Conservation (phyloP, 305 asterid genomes). For the Fraxinus floribunda region DNA sequence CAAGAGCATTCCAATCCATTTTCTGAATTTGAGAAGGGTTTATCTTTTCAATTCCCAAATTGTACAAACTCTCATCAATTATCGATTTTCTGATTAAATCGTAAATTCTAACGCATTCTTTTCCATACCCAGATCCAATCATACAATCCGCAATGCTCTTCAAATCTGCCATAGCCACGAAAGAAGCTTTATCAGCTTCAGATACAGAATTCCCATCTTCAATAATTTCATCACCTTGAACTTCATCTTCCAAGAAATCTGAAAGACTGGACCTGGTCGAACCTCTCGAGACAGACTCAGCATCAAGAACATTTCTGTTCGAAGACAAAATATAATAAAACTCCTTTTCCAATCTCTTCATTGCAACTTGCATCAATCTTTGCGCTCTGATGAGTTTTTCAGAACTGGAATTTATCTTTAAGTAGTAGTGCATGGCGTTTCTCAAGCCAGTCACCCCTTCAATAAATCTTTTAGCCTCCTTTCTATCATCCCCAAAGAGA, state of each 20-base stretch:
- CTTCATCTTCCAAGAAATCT: conserved; percentile 44
- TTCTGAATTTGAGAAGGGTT: conserved; percentile 54
- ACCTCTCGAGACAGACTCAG: conserved; percentile 41
- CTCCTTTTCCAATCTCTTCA: conserved; percentile 62
- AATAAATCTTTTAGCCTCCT: conserved; percentile 43
- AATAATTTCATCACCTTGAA: conserved; percentile 41
- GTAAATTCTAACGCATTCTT: conserved; percentile 44
- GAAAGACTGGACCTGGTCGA: conserved; percentile 37
- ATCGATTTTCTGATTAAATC: conserved; percentile 32
- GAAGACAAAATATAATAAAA: conserved; percentile 43
- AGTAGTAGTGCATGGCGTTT: conserved; percentile 52
- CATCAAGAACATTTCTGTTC: conserved; percentile 42
- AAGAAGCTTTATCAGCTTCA: conserved; percentile 23
- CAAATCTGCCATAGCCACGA: conserved; percentile 42
- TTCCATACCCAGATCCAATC: conserved; percentile 65
- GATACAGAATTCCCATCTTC: conserved; percentile 15
- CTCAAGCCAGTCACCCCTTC: conserved; percentile 45
- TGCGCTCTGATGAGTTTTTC: conserved; percentile 50
- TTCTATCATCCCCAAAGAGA: conserved; percentile 39
- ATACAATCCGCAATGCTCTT: conserved; percentile 67
- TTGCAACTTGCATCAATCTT: conserved; percentile 57
- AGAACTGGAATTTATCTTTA: conserved; percentile 33
- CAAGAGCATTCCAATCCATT: conserved; percentile 59
- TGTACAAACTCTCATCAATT: conserved; percentile 60
- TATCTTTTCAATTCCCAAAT: conserved; percentile 54